Conservation (phyloP, 1,139 yeast species). For the Sugiyamaella castrensis region DNA sequence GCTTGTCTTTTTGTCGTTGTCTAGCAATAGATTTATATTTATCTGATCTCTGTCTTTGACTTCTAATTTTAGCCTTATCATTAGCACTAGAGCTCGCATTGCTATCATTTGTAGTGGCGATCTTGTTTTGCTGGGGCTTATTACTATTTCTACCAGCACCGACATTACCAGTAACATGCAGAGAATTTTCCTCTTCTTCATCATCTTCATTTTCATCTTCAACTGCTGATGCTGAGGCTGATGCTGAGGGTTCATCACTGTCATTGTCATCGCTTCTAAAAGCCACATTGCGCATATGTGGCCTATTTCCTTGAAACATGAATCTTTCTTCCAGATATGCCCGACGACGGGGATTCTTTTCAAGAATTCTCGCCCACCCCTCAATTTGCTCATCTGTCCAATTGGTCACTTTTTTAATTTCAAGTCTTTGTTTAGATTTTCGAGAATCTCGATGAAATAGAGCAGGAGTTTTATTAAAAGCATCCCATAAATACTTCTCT, state of each 20-base stretch:
- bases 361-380: constrained; percentile 84
- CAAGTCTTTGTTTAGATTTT: constrained; percentile 50
- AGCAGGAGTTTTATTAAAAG: constrained; percentile 52
- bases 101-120: neutral
- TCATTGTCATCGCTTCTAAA: constrained; percentile 4
- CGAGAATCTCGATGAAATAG: constrained; percentile 52
- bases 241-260: constrained; percentile 4
- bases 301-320: constrained; percentile 39
- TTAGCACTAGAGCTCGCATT: too few species aligned
- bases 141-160: neutral
- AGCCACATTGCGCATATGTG: constrained; percentile 15
- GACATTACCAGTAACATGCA: neutral
- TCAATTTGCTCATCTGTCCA: constrained; percentile 93
- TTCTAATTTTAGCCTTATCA: neutral
- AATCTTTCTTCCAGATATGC: constrained; percentile 55
- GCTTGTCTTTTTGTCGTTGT: constrained; percentile 16
- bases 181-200: neutral
- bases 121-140: neutral
- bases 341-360: constrained; percentile 55
- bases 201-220: constrained; percentile 6
- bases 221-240: constrained; percentile 12
- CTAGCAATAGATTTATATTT: constrained; percentile 12
- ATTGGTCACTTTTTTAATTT: constrained; percentile 49
- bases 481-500: constrained; percentile 58
- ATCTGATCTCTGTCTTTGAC: constrained; percentile 12